These are phyloP conservation scores for Pascua sp. DNA, from an alignment of 1,284 basidiomycete species.

Conservation along the genomic window DNA sequence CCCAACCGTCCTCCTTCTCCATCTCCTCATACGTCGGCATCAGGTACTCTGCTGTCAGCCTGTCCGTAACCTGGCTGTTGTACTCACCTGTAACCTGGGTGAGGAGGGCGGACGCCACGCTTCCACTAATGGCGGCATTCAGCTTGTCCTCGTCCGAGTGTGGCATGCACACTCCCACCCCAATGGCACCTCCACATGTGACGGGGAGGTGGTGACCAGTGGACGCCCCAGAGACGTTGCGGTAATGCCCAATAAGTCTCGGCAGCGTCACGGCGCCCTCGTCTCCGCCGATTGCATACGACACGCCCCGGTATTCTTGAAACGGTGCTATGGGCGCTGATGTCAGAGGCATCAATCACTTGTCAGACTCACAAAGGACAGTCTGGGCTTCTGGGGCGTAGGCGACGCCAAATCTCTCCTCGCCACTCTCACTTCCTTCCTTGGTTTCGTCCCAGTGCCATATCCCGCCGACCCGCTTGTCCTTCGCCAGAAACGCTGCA, in stretches of 20 bases:
- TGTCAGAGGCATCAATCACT: neutral
- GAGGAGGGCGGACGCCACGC: constrained; percentile 23
- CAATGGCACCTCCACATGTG: constrained; percentile 7
- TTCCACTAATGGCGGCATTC: constrained; percentile 42
- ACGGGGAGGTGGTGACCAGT: constrained; percentile 29
- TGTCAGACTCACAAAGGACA: neutral
- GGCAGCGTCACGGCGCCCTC: constrained; percentile 41
- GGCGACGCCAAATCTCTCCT: neutral
- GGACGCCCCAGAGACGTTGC: constrained; percentile 25
- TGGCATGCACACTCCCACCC: constrained; percentile 13
- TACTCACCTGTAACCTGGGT: constrained; percentile 37
- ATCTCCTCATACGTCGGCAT: constrained; percentile 31
- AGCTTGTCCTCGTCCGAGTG: constrained; percentile 34
- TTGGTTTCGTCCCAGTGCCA: neutral
- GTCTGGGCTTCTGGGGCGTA: neutral
- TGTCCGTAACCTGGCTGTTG: too few relatives aligned
- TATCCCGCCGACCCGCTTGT: constrained; percentile 5
- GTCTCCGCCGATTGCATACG: constrained; percentile 47
- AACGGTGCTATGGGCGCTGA: constrained; percentile 14
- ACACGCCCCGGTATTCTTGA: constrained; percentile 46
- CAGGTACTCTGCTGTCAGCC: constrained; percentile 36
- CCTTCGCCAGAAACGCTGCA: constrained; percentile 43
- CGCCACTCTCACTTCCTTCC: neutral
- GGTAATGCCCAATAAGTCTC: constrained; percentile 33
- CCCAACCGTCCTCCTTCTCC: constrained; percentile 35